phyloP scores from a whole-genome alignment of 441 rosid genomes.

The Daphne laureola region DNA sequence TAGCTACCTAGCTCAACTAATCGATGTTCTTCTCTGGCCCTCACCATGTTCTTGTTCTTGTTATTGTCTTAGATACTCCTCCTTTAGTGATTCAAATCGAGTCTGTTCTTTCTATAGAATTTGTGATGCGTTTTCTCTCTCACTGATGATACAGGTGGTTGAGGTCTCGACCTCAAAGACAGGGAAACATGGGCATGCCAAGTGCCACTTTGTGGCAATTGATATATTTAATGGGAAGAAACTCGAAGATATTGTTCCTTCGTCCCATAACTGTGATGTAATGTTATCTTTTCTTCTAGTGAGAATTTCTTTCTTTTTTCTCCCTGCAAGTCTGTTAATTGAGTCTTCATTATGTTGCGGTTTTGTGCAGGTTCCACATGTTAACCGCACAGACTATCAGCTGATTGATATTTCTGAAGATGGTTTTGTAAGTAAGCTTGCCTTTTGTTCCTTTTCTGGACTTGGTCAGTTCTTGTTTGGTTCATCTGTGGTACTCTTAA shows the following conservation, averaged over 20 bases:
- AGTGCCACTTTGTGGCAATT: conserved; percentile 25
- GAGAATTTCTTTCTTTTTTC: too few species aligned
- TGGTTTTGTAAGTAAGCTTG: conserved; percentile 45
- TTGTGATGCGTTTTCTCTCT: not conserved
- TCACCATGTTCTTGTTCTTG: too few species aligned
- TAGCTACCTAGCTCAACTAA: too few species aligned
- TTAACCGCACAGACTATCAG: conserved; percentile 65
- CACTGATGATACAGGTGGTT: conserved; percentile 17
- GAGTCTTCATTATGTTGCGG: too few species aligned
- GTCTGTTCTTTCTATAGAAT: not conserved
- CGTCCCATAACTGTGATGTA: conserved; percentile 24
- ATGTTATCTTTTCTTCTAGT: not conserved
- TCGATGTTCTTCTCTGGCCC: too few species aligned
- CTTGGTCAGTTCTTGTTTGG: too few species aligned
- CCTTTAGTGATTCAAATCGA: not conserved
- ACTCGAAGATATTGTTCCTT: conserved; percentile 27
- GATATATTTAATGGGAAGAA: conserved; percentile 26
- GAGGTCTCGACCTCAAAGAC: conserved; percentile 24
- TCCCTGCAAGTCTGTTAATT: too few species aligned
- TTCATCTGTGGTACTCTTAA: too few species aligned
- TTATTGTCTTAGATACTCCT: too few species aligned
- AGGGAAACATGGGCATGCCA: conserved; percentile 26
- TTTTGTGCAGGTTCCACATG: conserved; percentile 51
- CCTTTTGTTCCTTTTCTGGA: not conserved
- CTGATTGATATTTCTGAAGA: conserved; percentile 75